Evolutionary conservation across 352 stramenopile species (phyloP), one percentile per base, ranked within the genome.

Genomic region (Phytophthora boehmeriae): DNA sequence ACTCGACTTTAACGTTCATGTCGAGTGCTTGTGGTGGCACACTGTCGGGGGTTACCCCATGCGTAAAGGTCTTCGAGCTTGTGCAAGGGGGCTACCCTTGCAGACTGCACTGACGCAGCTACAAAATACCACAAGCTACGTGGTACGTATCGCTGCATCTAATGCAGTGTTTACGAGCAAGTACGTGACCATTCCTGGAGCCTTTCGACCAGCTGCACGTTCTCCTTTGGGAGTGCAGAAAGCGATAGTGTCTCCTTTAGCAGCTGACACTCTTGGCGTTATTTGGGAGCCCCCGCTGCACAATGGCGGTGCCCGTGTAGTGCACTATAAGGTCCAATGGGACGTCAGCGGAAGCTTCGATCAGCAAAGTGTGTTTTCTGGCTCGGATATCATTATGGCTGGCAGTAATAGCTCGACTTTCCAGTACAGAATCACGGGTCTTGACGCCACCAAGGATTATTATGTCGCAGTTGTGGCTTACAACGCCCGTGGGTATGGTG

Each of bases 261-360:
- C 70, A 4, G 46, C 56, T 0, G 59, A 71, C 4, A 60, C 45
- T 6, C 58, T 95, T 17, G 68, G 68, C 5, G 80, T 98, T 14
- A 70, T 78, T 22, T 99, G 95, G 95, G 73, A 55, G 14, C 47
- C 75, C 1, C 92, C 95, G 14, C 30, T 67, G 5, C 75, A 79
- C 46, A 57, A 83, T 51, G 90, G 93, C 11, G 95, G 93, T 0
- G 60, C 83, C n/a, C 43, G 36, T 5, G 68, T 98, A 14, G 78
- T 83, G n/a, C 80, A 96, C 49, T 99, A 98, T 76, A 90, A 88
- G 23, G 66, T 99, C 8, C 88, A 98, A 69, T 98, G 95, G 93
- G 95, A 98, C 51, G 77, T 85, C 17, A 92, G 84, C 36, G 63
- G 76, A 9, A 78, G 70, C 28, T 98, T 98, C 66, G 81, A 94